phyloP scores from a whole-genome alignment of 352 stramenopile species.

The Pythium sukuiense region DNA sequence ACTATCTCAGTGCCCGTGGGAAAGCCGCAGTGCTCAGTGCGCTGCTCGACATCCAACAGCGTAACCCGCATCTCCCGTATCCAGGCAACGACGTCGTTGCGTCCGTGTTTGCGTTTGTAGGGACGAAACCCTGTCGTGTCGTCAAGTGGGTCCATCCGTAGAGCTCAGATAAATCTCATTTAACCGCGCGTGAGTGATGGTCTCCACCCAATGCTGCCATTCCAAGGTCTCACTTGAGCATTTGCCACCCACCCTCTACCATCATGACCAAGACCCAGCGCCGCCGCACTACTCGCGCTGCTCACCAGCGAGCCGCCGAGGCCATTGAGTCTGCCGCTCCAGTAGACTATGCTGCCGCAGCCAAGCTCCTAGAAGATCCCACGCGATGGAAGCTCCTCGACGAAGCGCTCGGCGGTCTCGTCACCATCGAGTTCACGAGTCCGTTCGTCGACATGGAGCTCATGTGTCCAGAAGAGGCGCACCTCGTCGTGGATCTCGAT shows the following conservation, averaged over 20 bases:
- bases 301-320: not conserved
- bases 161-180: not conserved
- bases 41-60: not conserved
- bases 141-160: not conserved
- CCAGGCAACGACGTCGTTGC: not conserved
- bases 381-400: not conserved
- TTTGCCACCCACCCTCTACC: too few species aligned
- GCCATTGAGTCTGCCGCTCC: not conserved
- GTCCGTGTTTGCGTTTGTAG: not conserved
- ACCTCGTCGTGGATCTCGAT: not conserved
- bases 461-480: not conserved
- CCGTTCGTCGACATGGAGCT: not conserved
- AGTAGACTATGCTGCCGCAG: too few species aligned
- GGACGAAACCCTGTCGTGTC: not conserved
- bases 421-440: not conserved
- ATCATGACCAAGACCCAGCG: too few species aligned
- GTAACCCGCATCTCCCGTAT: not conserved
- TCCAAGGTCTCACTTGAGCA: too few species aligned
- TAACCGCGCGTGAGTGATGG: too few species aligned
- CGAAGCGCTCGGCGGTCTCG: not conserved
- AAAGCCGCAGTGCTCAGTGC: not conserved
- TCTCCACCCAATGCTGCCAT: too few species aligned
- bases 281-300: too few species aligned
- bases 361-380: too few species aligned
- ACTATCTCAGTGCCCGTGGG: not conserved